A percentile compares a stretch with the other conserved stretches of the same genome.
Conservation (phyloP, 176 grass and related monocot genomes). For the Eremochloa ophiuroides region DNA sequence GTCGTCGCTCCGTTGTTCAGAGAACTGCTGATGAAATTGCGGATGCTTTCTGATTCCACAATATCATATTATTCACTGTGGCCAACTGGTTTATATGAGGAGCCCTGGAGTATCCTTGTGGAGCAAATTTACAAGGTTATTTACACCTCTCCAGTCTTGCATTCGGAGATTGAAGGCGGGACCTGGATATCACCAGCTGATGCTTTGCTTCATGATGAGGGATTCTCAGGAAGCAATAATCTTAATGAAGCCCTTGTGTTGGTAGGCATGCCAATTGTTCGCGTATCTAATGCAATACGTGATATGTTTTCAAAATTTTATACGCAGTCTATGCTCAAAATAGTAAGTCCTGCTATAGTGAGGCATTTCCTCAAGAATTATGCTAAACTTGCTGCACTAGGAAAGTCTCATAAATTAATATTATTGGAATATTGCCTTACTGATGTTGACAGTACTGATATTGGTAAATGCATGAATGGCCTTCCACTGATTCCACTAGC, state of each 20-base stretch:
- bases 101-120: conserved; percentile 93
- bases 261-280: conserved; percentile 62
- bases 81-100: conserved; percentile 84
- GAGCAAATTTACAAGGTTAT: conserved; percentile 72
- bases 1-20: conserved; percentile 72
- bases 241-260: conserved; percentile 74
- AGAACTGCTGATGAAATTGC: conserved; percentile 60
- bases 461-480: conserved; percentile 65
- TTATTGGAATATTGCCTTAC: conserved; percentile 83
- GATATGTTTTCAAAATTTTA: conserved; percentile 79
- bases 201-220: conserved; percentile 73
- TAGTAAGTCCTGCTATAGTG: conserved; percentile 59
- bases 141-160: conserved; percentile 67
- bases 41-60: conserved; percentile 45
- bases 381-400: conserved; percentile 36
- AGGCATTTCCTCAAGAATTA: conserved; percentile 64
- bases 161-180: conserved; percentile 59
- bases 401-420: conserved; percentile 63
- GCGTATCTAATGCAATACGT: conserved; percentile 42
- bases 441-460: conserved; percentile 58
- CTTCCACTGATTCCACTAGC: conserved; percentile 82
- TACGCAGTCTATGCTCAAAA: conserved; percentile 39
- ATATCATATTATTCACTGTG: conserved; percentile 79
- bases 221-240: conserved; percentile 60
- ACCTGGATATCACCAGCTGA: conserved; percentile 76